Conservation (phyloP, 495 filamentous ascomycete species). For the Xylaria grammica region DNA sequence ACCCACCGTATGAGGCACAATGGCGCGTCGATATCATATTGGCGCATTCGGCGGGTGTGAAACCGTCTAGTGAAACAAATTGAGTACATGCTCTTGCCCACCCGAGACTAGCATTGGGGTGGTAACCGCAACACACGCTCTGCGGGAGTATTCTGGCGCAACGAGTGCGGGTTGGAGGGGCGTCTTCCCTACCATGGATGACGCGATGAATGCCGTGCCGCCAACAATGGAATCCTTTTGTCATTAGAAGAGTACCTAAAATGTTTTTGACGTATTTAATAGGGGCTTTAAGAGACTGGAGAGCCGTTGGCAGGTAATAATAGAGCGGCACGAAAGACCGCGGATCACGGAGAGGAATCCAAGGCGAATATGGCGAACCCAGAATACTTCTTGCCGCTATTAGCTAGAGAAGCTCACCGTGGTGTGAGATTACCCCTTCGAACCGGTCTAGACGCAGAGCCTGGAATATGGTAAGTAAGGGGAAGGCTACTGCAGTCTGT, state of each 20-base stretch:
- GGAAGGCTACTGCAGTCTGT: not conserved
- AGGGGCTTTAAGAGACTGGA: not conserved
- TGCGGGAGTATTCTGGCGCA: conserved; percentile 1
- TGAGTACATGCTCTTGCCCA: not conserved
- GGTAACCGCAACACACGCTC: conserved; percentile 1
- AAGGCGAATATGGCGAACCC: not conserved
- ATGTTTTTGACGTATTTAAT: not conserved
- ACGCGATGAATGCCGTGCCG: not conserved
- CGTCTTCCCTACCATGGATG: not conserved
- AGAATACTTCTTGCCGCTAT: conserved; percentile 15
- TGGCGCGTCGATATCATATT: not conserved
- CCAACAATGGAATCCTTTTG: too few relatives aligned
- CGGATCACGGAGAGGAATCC: not conserved
- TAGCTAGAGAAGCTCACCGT: not conserved
- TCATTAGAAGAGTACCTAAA: not conserved
- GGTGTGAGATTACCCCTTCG: not conserved
- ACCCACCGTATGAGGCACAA: not conserved
- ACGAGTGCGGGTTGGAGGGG: too few relatives aligned
- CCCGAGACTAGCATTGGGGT: not conserved
- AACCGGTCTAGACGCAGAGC: not conserved
- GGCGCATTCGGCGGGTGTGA: not conserved
- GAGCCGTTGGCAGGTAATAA: not conserved
- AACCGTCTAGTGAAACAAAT: not conserved
- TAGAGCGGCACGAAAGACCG: not conserved
- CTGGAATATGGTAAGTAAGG: not conserved